Evolutionary conservation across 2,329 filamentous ascomycete genomes (phyloP).

Genomic region (Harringtonia lauricola): DNA sequence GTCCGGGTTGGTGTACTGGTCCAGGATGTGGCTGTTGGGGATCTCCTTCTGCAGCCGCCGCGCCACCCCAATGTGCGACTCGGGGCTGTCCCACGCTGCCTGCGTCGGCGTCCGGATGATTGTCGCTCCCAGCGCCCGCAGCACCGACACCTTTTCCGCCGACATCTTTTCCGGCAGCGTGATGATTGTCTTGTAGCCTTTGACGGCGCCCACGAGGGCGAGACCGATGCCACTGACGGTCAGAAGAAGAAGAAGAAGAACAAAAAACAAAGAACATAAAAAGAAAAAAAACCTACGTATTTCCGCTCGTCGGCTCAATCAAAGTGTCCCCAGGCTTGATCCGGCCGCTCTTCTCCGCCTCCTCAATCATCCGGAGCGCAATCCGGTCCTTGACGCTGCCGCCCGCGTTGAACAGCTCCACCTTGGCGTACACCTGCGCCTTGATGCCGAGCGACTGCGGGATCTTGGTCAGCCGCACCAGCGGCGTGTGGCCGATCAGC

Average conservation of each 20-base stretch:
- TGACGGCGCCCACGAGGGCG: slow-evolving; percentile 86
- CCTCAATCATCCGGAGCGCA: slow-evolving; percentile 93
- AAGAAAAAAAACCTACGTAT: slow-evolving; percentile 49
- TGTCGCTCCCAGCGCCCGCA: slow-evolving; percentile 87
- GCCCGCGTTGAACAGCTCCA: slow-evolving; percentile 88
- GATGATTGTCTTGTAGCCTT: slow-evolving; percentile 98
- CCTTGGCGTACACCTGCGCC: slow-evolving; percentile 80
- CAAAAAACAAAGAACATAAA: slow-evolving; percentile 16
- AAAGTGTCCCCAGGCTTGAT: slow-evolving; percentile 96
- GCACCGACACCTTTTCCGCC: slow-evolving; percentile 90
- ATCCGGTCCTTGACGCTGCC: slow-evolving; percentile 94
- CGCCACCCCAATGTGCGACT: slow-evolving; percentile 95
- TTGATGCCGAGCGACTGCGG: slow-evolving; percentile 84
- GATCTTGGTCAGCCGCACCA: slow-evolving; percentile 86
- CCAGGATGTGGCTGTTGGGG: slow-evolving; percentile 91
- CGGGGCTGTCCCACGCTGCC: slow-evolving; percentile 86
- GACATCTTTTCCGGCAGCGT: slow-evolving; percentile 99
- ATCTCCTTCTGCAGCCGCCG: slow-evolving; percentile 86
- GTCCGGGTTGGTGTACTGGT: slow-evolving; percentile 87
- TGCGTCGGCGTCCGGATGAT: slow-evolving; percentile 97
- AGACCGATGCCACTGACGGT: slow-evolving; percentile 68
- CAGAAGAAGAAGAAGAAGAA: neutral
- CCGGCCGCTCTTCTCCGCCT: slow-evolving; percentile 79
- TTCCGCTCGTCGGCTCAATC: slow-evolving; percentile 96
- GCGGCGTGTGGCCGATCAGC: slow-evolving; percentile 91